A percentile compares a stretch with the other conserved stretches of the same genome.
Evolutionary conservation across 1,284 basidiomycete genomes (phyloP).

Genomic region (Ceratobasidium papillatum): DNA sequence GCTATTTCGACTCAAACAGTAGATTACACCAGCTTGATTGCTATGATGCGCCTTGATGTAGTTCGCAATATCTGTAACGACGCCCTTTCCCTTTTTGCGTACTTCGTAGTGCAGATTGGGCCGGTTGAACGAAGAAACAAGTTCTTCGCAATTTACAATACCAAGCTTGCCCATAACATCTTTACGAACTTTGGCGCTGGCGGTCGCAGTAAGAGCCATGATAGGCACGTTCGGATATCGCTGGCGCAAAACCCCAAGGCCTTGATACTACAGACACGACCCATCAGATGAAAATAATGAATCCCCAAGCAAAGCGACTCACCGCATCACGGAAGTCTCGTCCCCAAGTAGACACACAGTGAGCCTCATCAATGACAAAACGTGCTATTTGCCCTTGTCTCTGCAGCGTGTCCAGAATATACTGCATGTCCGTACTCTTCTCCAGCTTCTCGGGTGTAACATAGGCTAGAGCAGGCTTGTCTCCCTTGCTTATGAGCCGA

Average conservation of each 20-base stretch:
- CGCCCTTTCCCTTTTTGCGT: slow-evolving; percentile 63
- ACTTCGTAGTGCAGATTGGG: slow-evolving; percentile 89
- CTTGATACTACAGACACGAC: slow-evolving; percentile 63
- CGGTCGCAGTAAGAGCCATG: slow-evolving; percentile 97
- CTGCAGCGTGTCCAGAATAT: slow-evolving; percentile 68
- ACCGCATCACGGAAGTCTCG: slow-evolving; percentile 82
- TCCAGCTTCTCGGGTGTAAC: slow-evolving; percentile 93
- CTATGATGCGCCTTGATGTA: slow-evolving; percentile 73
- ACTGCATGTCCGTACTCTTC: slow-evolving; percentile 66
- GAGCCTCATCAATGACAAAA: slow-evolving; percentile 96
- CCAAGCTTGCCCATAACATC: slow-evolving; percentile 81
- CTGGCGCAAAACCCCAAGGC: slow-evolving; percentile 72
- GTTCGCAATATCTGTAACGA: slow-evolving; percentile 71
- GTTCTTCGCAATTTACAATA: slow-evolving; percentile 66
- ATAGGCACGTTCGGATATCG: slow-evolving; percentile 85
- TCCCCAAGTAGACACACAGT: slow-evolving; percentile 90
- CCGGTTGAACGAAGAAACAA: slow-evolving; percentile 92
- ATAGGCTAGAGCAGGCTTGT: slow-evolving; percentile 77
- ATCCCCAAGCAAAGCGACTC: slow-evolving; percentile 49
- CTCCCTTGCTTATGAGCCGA: slow-evolving; percentile 49
- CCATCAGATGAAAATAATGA: slow-evolving; percentile 41
- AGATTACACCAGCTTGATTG: slow-evolving; percentile 84
- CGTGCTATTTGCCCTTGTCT: slow-evolving; percentile 71
- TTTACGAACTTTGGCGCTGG: slow-evolving; percentile 75
- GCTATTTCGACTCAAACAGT: slow-evolving; percentile 74